Evolutionary conservation across 129 eudicot species (phyloP).

Genomic region (Flaveria sonorensis): DNA sequence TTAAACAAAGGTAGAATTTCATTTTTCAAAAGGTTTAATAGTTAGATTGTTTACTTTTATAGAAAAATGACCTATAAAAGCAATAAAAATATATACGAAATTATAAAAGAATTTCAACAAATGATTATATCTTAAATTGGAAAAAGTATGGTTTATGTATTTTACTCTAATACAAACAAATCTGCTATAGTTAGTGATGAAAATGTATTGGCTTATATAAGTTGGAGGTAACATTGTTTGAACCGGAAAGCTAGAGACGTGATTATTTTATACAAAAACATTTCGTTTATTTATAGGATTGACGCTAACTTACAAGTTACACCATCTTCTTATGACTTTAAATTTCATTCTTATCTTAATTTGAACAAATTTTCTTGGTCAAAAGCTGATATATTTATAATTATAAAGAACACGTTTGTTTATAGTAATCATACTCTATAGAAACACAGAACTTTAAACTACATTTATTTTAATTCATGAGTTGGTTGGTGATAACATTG

Average conservation of each 20-base stretch:
- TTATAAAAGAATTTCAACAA: background rate
- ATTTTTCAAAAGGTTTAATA: background rate
- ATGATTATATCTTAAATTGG: background rate
- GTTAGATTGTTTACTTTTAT: background rate
- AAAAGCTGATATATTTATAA: background rate
- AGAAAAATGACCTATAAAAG: background rate
- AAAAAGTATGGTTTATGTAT: background rate
- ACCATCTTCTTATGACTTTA: constrained; percentile 1
- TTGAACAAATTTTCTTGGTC: background rate
- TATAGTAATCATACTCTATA: too few relatives aligned
- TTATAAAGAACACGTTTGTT: too few relatives aligned
- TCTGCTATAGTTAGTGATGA: background rate
- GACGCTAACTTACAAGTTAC: background rate
- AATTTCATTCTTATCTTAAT: constrained; percentile 10
- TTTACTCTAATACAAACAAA: constrained; percentile 12
- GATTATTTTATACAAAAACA: background rate
- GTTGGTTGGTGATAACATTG: too few relatives aligned
- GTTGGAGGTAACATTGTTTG: constrained; percentile 7
- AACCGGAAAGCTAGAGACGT: background rate
- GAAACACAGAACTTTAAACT: too few relatives aligned
- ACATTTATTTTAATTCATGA: too few relatives aligned
- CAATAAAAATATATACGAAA: background rate
- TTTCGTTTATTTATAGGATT: constrained; percentile 8
- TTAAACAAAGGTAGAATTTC: too few relatives aligned
- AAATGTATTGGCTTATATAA: background rate